phyloP scores from a whole-genome alignment of 169 alveolate genomes.

The Plasmodium chabaudi region DNA sequence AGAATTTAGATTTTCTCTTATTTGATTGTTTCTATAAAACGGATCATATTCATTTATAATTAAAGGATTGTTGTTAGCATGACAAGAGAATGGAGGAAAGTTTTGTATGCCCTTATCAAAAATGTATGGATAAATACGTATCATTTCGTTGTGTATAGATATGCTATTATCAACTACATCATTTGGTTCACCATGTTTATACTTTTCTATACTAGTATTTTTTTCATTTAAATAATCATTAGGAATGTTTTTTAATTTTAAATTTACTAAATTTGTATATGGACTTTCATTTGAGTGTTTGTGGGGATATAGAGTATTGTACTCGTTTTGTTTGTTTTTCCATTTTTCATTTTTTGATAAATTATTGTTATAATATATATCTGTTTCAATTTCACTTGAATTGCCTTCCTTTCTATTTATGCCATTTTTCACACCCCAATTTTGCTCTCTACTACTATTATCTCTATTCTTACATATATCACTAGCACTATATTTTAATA shows the following conservation, averaged over 20 bases:
- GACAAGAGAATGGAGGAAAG: too few species aligned
- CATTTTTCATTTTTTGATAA: not conserved
- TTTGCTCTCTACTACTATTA: not conserved
- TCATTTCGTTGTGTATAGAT: not conserved
- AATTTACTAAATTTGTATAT: too few species aligned
- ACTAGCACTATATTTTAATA: conserved; percentile 2
- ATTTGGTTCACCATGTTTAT: not conserved
- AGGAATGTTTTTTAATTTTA: not conserved
- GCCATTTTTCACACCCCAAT: too few species aligned
- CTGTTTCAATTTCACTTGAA: not conserved
- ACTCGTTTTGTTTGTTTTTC: too few species aligned
- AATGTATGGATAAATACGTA: not conserved
- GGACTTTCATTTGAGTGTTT: too few species aligned
- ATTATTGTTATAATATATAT: not conserved
- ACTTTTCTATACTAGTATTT: not conserved
- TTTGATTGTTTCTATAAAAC: not conserved
- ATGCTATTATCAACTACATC: not conserved
- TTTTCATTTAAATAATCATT: conserved; percentile 10
- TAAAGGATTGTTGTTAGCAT: not conserved
- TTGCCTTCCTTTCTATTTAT: not conserved
- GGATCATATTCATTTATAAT: not conserved
- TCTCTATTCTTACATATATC: not conserved
- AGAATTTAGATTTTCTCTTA: conserved; percentile 3
- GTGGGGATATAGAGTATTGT: too few species aligned
- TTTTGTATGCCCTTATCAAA: not conserved